phyloP scores from a whole-genome alignment of 768 basidiomycete species.

The Panaeolus papilionaceus region DNA sequence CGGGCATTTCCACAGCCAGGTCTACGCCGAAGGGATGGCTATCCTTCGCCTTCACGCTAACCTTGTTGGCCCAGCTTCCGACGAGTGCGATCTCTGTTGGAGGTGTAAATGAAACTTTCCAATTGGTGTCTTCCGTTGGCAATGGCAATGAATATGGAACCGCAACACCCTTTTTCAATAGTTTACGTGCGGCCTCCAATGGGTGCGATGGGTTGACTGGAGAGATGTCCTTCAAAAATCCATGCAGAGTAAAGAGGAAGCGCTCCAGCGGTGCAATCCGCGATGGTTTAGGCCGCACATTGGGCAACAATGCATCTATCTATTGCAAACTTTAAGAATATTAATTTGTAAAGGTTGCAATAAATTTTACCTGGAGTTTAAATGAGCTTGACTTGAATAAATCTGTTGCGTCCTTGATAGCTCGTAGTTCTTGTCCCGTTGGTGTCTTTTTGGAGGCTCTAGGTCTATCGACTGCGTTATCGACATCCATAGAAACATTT shows the following conservation, averaged over 20 bases:
- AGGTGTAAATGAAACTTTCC: constrained; percentile 84
- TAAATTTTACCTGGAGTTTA: constrained; percentile 72
- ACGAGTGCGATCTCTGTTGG: constrained; percentile 80
- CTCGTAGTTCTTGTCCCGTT: constrained; percentile 71
- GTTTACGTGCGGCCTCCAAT: constrained; percentile 60
- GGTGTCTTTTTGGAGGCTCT: constrained; percentile 54
- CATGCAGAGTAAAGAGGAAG: constrained; percentile 72
- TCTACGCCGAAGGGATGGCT: constrained; percentile 73
- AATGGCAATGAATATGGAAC: constrained; percentile 75
- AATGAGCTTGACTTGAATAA: constrained; percentile 82
- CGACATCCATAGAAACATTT: constrained; percentile 15
- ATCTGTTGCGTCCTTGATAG: constrained; percentile 75
- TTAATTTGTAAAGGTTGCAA: neutral
- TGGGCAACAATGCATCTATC: constrained; percentile 84
- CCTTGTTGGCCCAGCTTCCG: constrained; percentile 87
- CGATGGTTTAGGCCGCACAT: constrained; percentile 70
- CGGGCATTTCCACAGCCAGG: constrained; percentile 86
- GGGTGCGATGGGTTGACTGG: constrained; percentile 67
- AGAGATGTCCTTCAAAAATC: constrained; percentile 65
- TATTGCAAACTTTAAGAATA: constrained; percentile 35
- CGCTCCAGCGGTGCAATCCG: constrained; percentile 64
- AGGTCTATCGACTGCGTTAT: constrained; percentile 20
- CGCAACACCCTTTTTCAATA: constrained; percentile 60
- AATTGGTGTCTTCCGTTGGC: constrained; percentile 82
- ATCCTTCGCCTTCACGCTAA: constrained; percentile 76